Percentiles rank a stretch among this genome's conserved stretches.
phyloP scores from a whole-genome alignment of 1,284 basidiomycete genomes.

The Austropuccinia psidii region DNA sequence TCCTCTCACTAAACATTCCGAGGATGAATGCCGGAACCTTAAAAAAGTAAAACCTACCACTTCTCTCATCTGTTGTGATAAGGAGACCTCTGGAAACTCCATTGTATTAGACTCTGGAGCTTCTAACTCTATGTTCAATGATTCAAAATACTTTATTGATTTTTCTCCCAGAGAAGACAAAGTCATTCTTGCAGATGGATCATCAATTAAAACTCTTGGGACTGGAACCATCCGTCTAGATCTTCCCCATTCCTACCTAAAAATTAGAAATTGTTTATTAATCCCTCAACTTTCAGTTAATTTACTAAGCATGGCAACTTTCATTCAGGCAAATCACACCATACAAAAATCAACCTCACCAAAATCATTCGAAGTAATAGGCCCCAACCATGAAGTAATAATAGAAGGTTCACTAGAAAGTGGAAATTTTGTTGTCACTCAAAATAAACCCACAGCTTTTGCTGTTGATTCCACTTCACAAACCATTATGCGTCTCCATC shows the following conservation, averaged over 20 bases:
- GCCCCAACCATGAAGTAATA: no score
- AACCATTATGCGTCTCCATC: no score
- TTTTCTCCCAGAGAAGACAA: background rate
- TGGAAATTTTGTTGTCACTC: no score
- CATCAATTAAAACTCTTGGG: background rate
- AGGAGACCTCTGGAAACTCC: no score
- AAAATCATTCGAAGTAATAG: no score
- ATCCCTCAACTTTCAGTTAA: background rate
- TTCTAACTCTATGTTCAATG: background rate
- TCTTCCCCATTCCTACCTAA: background rate
- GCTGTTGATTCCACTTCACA: no score
- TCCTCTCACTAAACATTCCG: no score
- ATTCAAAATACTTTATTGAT: background rate
- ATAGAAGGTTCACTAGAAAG: no score
- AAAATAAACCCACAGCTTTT: no score
- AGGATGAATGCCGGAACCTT: no score
- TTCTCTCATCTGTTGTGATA: no score
- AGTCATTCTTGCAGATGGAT: background rate
- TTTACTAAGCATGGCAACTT: background rate
- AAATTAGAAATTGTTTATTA: background rate
- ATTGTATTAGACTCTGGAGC: background rate
- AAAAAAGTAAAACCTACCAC: no score
- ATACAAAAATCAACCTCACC: background rate
- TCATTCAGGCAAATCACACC: background rate
- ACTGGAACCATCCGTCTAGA: background rate